Conservation (phyloP, 192 early-diverging fungal genomes). For the Paraglomus brasilianum region DNA sequence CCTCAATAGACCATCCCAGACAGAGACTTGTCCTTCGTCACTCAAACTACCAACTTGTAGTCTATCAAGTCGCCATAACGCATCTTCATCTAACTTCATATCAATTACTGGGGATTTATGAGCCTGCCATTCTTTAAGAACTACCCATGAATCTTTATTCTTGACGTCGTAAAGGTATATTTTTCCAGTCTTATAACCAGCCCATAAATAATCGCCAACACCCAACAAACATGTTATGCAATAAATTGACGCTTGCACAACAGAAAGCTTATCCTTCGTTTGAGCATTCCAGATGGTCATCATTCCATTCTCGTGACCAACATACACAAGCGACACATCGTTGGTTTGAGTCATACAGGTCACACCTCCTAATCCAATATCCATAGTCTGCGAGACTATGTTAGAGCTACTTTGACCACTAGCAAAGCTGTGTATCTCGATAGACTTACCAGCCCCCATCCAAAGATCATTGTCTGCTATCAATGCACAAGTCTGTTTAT, state of each 20-base stretch:
- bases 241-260: slow-evolving; percentile 62
- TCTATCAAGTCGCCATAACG: slow-evolving; percentile 43
- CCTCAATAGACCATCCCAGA: slow-evolving; percentile 78
- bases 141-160: slow-evolving; percentile 37
- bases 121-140: slow-evolving; percentile 69
- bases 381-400: slow-evolving; percentile 28
- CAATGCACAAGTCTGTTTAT: slow-evolving; percentile 50
- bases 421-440: slow-evolving; percentile 57
- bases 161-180: slow-evolving; percentile 68
- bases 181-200: slow-evolving; percentile 74
- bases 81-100: slow-evolving; percentile 56
- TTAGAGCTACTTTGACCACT: slow-evolving; percentile 36
- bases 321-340: slow-evolving; percentile 53
- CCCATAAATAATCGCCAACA: slow-evolving; percentile 74
- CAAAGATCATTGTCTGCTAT: slow-evolving; percentile 56
- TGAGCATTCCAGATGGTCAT: slow-evolving; percentile 67
- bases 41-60: slow-evolving; percentile 61
- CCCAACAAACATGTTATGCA: slow-evolving; percentile 60
- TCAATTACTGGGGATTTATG: slow-evolving; percentile 51
- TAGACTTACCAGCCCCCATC: slow-evolving; percentile 53
- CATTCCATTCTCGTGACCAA: slow-evolving; percentile 79
- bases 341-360: slow-evolving; percentile 53
- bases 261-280: slow-evolving; percentile 43
- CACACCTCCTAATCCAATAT: slow-evolving; percentile 57
- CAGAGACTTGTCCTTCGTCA: slow-evolving; percentile 60